A percentile compares a stretch with the other conserved stretches of the same genome.
phyloP scores from a whole-genome alignment of 2,329 filamentous ascomycete genomes.

The Trichoderma pleuroti region DNA sequence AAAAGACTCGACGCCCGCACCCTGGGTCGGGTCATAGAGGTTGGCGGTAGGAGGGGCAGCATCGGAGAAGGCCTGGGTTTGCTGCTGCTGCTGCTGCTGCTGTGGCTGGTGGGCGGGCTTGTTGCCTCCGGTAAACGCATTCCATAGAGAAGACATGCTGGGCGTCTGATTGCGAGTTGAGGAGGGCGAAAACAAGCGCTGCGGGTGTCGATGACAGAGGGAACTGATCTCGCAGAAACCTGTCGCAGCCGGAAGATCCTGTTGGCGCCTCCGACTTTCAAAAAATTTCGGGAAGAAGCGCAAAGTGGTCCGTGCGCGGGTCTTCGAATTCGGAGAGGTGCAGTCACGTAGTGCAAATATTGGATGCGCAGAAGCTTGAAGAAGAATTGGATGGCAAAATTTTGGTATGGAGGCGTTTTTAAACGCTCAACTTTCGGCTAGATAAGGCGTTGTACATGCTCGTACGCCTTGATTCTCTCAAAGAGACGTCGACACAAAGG shows the following conservation, averaged over 20 bases:
- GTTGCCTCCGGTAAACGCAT: slow-evolving; percentile 59
- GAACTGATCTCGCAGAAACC: slow-evolving; percentile 6
- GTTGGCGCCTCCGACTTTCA: slow-evolving; percentile 14
- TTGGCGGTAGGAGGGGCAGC: slow-evolving; percentile 46
- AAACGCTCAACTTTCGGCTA: not conserved
- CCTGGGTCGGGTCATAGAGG: slow-evolving; percentile 67
- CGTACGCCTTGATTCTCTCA: not conserved
- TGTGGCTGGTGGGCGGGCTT: slow-evolving; percentile 40
- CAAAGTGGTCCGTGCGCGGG: slow-evolving; percentile 26
- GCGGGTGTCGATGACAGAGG: slow-evolving; percentile 14
- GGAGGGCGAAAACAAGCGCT: not conserved
- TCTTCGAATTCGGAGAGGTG: not conserved
- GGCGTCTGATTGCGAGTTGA: not conserved
- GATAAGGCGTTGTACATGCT: not conserved
- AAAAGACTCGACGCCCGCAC: slow-evolving; percentile 82
- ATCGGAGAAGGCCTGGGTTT: slow-evolving; percentile 24
- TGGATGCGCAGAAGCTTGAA: not conserved
- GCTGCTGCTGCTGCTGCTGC: slow-evolving; percentile 28
- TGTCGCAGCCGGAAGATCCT: slow-evolving; percentile 16
- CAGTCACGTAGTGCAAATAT: slow-evolving; percentile 16
- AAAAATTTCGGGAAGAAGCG: slow-evolving; percentile 31
- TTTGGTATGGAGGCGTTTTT: not conserved
- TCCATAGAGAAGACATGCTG: slow-evolving; percentile 58
- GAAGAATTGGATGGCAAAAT: not conserved
- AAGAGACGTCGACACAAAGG: not conserved